Conservation (phyloP, 371 early-diverging fungal genomes). For the Batkoa obscura region DNA sequence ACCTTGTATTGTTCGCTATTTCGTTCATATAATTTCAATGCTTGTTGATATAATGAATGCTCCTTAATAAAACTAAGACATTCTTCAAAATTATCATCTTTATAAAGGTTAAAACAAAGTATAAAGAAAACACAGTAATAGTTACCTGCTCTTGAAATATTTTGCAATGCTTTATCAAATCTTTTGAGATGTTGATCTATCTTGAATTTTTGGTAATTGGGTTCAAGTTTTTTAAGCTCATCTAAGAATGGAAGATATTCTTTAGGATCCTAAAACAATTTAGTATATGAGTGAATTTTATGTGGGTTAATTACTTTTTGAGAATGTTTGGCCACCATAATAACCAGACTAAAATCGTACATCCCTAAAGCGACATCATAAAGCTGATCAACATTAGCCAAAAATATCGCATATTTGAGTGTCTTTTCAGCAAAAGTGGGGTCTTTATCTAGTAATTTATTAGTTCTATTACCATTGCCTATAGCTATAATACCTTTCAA, state of each 20-base stretch:
- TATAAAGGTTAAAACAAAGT: no score
- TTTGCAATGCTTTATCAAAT: constrained; percentile 39
- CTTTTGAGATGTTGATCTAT: constrained; percentile 76
- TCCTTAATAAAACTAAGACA: constrained; percentile 33
- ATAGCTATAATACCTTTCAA: neutral
- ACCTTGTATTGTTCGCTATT: constrained; percentile 13
- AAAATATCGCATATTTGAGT: constrained; percentile 75
- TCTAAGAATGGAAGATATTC: constrained; percentile 84
- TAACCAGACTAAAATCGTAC: constrained; percentile 79
- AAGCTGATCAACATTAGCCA: constrained; percentile 66
- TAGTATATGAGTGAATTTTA: neutral
- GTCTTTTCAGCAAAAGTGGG: constrained; percentile 55
- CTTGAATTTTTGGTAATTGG: constrained; percentile 56
- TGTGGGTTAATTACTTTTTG: constrained; percentile 17
- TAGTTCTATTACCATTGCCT: neutral
- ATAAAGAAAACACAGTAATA: neutral
- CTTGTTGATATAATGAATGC: constrained; percentile 40
- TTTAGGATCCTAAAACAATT: constrained; percentile 46
- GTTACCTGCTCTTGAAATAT: constrained; percentile 40
- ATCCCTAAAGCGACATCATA: constrained; percentile 85
- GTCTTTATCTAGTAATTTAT: constrained; percentile 15
- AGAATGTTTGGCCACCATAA: constrained; percentile 88
- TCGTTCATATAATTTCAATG: constrained; percentile 32
- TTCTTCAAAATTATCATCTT: constrained; percentile 27
- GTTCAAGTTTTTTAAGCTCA: constrained; percentile 49